Percentiles rank a stretch among this genome's conserved stretches.
Evolutionary conservation across 2,329 filamentous ascomycete species (phyloP).

Genomic region (Diaporthe longicolla): DNA sequence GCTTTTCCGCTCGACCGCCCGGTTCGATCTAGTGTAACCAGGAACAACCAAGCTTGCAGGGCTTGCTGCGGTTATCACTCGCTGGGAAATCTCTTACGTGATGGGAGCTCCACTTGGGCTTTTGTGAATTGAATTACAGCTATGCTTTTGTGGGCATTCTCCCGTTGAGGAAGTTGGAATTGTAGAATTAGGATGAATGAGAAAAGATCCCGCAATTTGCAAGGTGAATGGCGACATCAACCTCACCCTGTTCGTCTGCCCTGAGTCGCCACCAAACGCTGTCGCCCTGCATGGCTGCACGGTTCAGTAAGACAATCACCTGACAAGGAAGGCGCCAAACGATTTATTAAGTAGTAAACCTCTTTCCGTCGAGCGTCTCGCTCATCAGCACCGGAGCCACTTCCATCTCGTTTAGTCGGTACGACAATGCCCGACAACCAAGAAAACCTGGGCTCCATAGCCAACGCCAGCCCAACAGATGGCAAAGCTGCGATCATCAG

Average conservation of each 20-base stretch:
- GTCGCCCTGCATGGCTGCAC: not conserved
- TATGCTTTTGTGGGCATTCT: not conserved
- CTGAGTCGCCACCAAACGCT: not conserved
- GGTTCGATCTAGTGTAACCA: not conserved
- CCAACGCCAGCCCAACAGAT: not conserved
- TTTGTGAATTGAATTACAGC: not conserved
- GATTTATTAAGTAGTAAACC: not conserved
- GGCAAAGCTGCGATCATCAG: not conserved
- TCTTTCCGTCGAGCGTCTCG: not conserved
- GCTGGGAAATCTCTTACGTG: conserved; percentile 8
- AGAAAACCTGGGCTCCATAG: too few species aligned
- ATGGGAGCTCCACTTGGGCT: not conserved
- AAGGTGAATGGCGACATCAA: conserved; percentile 2
- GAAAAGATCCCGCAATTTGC: not conserved
- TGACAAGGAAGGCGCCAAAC: not conserved
- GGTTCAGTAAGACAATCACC: not conserved
- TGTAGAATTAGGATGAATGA: not conserved
- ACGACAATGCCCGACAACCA: not conserved
- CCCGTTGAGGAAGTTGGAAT: not conserved
- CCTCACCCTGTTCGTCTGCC: not conserved
- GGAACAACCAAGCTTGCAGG: not conserved
- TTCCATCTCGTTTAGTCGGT: too few species aligned
- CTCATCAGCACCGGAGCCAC: not conserved
- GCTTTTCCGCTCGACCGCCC: not conserved
- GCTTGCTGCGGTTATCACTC: not conserved